Percentiles rank a stretch among this genome's conserved stretches.
Evolutionary conservation across 495 filamentous ascomycete genomes (phyloP).

Genomic region (Endocarpon pusillum): DNA sequence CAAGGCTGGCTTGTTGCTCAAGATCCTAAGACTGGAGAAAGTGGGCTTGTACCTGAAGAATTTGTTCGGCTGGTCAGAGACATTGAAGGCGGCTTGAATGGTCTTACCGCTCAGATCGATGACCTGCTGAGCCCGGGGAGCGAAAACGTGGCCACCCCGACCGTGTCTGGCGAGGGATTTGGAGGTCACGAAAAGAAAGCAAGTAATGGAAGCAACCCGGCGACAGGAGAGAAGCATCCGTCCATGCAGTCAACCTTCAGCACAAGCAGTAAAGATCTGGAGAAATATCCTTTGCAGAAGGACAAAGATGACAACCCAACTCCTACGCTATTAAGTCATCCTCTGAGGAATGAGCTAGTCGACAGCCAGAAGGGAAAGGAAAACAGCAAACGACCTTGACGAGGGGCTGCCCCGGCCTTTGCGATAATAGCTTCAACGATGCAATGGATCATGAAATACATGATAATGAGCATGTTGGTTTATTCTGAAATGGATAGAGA

Average conservation of each 20-base stretch:
- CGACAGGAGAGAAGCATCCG: neutral
- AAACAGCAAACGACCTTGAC: no score
- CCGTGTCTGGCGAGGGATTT: neutral
- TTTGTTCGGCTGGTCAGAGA: conserved; percentile 88
- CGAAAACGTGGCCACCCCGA: neutral
- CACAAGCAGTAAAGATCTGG: neutral
- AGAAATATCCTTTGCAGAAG: no score
- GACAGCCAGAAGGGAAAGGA: no score
- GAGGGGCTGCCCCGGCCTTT: no score
- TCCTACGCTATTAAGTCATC: no score
- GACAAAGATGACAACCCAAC: no score
- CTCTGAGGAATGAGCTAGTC: no score
- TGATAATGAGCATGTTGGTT: no score
- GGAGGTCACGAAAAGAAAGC: neutral
- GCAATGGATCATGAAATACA: no score
- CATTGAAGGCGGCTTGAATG: conserved; percentile 51
- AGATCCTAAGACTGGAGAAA: conserved; percentile 80
- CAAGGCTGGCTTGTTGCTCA: conserved; percentile 95
- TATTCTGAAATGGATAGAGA: no score
- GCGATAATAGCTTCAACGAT: no score
- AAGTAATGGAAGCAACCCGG: neutral
- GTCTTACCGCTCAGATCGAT: conserved; percentile 14
- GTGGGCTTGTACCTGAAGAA: conserved; percentile 87
- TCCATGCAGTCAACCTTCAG: conserved; percentile 1
- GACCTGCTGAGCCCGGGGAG: neutral